A percentile compares a stretch with the other conserved stretches of the same genome.
phyloP scores from a whole-genome alignment of 257 asterid species.

The Petunia axillaris region DNA sequence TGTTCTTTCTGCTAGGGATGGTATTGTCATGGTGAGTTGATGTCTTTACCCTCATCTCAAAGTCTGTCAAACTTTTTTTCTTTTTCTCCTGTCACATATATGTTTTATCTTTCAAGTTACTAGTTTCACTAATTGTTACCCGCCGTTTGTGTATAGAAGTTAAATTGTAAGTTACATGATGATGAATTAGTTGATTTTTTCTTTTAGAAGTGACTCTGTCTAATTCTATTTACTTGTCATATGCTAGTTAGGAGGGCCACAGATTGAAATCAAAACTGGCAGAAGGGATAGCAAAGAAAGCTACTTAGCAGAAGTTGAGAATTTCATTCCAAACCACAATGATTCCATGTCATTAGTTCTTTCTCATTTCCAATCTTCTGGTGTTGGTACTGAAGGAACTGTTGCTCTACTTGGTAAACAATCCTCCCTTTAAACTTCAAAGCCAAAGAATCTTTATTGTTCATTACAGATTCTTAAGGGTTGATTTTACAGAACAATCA shows the following conservation, averaged over 20 bases:
- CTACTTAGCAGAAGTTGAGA: conserved; percentile 45
- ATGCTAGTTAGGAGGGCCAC: conserved; percentile 70
- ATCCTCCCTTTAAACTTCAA: neutral
- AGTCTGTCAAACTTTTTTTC: too few relatives aligned
- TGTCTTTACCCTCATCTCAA: neutral
- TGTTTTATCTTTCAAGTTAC: too few relatives aligned
- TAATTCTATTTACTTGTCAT: neutral
- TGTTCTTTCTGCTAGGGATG: conserved; percentile 86
- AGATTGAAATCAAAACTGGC: conserved; percentile 68
- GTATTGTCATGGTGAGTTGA: conserved; percentile 56
- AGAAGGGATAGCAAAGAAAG: conserved; percentile 69
- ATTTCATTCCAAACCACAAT: conserved; percentile 68
- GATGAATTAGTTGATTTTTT: neutral
- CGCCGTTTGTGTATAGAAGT: too few relatives aligned
- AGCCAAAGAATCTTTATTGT: neutral
- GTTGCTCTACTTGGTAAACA: conserved; percentile 73
- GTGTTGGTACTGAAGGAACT: conserved; percentile 60
- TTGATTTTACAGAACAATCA: too few relatives aligned
- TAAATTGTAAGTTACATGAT: too few relatives aligned
- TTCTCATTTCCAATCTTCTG: conserved; percentile 54
- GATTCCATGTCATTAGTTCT: conserved; percentile 62
- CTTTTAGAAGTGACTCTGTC: neutral
- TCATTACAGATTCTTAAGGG: too few relatives aligned
- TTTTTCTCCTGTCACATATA: too few relatives aligned
- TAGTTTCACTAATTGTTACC: too few relatives aligned